A percentile compares a stretch with the other conserved stretches of the same genome.
Evolutionary conservation across 2,329 filamentous ascomycete species (phyloP).

Genomic region (Graphilbum ipis-grandicollis): DNA sequence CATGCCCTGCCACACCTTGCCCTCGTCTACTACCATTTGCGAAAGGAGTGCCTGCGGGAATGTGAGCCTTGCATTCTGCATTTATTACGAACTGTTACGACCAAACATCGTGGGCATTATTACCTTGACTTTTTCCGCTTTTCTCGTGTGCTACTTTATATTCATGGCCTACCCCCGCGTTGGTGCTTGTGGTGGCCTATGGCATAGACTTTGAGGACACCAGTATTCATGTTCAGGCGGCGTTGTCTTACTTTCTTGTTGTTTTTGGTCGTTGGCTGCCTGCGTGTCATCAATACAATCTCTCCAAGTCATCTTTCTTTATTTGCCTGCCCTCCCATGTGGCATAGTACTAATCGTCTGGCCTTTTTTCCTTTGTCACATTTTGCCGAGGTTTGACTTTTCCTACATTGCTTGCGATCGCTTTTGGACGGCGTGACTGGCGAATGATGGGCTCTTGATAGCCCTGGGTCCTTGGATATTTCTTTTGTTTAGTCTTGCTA

Average conservation of each 20-base stretch:
- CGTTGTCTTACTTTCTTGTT: conserved; percentile 2
- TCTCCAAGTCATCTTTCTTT: neutral
- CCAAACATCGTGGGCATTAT: neutral
- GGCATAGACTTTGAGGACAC: conserved; percentile 5
- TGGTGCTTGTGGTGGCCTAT: conserved; percentile 1
- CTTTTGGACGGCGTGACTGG: too few relatives aligned
- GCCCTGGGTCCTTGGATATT: too few relatives aligned
- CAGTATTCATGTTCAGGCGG: conserved; percentile 6
- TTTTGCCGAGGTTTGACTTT: too few relatives aligned
- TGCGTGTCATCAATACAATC: too few relatives aligned
- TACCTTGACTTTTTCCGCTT: neutral
- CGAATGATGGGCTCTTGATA: too few relatives aligned
- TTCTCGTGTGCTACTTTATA: neutral
- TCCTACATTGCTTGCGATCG: too few relatives aligned
- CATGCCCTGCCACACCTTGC: neutral
- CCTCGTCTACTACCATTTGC: neutral
- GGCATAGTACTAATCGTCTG: too few relatives aligned
- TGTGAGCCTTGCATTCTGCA: neutral
- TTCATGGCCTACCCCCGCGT: neutral
- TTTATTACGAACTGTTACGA: conserved; percentile 8
- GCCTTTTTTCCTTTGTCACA: too few relatives aligned
- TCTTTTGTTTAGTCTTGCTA: too few relatives aligned
- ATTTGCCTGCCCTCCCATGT: neutral
- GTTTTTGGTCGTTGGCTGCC: neutral
- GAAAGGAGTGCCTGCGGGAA: neutral